Percentiles rank a stretch among this genome's conserved stretches.
Conservation (phyloP, 345 rosid species). For the Camelina neglecta region DNA sequence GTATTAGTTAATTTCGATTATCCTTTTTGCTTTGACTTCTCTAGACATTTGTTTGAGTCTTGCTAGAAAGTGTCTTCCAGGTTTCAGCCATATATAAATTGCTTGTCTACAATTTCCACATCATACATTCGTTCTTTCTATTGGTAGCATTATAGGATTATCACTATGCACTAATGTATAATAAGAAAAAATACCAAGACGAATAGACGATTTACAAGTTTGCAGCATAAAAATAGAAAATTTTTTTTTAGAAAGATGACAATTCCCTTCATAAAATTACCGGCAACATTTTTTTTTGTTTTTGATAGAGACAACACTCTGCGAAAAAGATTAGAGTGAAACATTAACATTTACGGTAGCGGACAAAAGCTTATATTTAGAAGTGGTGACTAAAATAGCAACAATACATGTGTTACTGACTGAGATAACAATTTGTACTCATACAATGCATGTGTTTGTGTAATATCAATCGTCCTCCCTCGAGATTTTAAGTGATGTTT, state of each 20-base stretch:
- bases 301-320: not conserved
- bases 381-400: not conserved
- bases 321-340: not conserved
- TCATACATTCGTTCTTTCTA: conserved; percentile 6
- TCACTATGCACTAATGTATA: not conserved
- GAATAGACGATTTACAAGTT: not conserved
- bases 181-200: not conserved
- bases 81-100: conserved; percentile 31
- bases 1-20: conserved; percentile 20
- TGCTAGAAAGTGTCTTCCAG: conserved; percentile 25
- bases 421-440: not conserved
- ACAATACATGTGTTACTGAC: not conserved
- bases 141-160: not conserved
- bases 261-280: not conserved
- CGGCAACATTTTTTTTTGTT: not conserved
- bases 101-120: conserved; percentile 13
- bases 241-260: not conserved
- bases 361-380: not conserved
- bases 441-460: not conserved
- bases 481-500: not conserved
- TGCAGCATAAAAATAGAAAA: not conserved
- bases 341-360: not conserved
- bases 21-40: conserved; percentile 7
- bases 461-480: not conserved
- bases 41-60: conserved; percentile 25